These are phyloP conservation scores for Athelia psychrophila DNA, from an alignment of 1,284 basidiomycete species.

Conservation along the genomic window DNA sequence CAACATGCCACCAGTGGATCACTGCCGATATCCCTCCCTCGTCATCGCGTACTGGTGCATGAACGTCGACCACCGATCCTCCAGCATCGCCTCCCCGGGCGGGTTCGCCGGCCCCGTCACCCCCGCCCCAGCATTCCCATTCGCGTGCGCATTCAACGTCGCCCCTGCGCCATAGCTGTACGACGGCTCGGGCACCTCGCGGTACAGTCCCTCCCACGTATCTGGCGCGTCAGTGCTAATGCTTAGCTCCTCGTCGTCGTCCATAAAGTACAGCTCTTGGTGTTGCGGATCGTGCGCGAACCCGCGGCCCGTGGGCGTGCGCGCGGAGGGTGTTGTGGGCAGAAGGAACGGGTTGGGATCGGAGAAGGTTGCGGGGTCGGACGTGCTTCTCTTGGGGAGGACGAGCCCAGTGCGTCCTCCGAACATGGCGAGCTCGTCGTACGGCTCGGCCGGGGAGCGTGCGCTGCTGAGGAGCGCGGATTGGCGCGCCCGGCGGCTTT, in stretches of 20 bases:
- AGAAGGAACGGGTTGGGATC: neutral
- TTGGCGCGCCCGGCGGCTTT: slow-evolving; percentile 28
- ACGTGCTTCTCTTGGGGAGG: neutral
- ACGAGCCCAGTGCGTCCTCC: slow-evolving; percentile 25
- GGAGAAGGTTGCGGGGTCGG: slow-evolving; percentile 1
- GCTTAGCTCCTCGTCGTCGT: slow-evolving; percentile 1
- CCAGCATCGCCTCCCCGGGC: slow-evolving; percentile 24
- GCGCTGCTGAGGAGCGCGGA: slow-evolving; percentile 17
- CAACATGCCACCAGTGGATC: too few relatives aligned
- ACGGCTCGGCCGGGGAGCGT: slow-evolving; percentile 4
- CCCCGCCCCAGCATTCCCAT: too few relatives aligned
- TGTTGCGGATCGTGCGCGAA: neutral
- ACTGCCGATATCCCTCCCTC: slow-evolving; percentile 3
- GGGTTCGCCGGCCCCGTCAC: neutral
- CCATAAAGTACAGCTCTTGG: neutral
- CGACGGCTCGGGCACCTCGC: slow-evolving; percentile 28
- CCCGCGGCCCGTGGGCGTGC: neutral
- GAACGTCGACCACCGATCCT: slow-evolving; percentile 38
- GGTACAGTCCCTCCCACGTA: slow-evolving; percentile 35
- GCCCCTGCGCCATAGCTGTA: slow-evolving; percentile 1
- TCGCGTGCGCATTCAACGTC: neutral
- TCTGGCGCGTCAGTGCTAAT: slow-evolving; percentile 8
- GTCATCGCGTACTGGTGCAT: slow-evolving; percentile 32
- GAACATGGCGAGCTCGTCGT: slow-evolving; percentile 39
- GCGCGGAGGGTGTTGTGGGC: neutral